Percentiles rank a stretch among this genome's conserved stretches.
phyloP scores from a whole-genome alignment of 2,329 filamentous ascomycete species.

The Colletotrichum tanaceti region DNA sequence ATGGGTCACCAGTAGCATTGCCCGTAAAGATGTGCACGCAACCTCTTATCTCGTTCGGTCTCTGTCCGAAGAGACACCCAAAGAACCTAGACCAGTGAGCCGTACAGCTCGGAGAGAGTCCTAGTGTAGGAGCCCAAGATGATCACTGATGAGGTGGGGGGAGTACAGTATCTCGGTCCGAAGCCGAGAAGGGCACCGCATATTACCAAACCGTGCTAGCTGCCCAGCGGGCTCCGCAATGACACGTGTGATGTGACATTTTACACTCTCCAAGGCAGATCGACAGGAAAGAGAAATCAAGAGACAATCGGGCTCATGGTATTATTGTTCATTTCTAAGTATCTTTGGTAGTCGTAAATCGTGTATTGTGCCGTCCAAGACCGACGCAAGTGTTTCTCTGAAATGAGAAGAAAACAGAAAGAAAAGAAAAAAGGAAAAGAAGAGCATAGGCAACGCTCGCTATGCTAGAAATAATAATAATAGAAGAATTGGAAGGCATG shows the following conservation, averaged over 20 bases:
- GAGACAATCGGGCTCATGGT: neutral
- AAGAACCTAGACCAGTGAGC: neutral
- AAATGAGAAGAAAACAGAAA: neutral
- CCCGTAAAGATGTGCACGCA: neutral
- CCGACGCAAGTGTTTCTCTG: constrained; percentile 17
- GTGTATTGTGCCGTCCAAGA: constrained; percentile 5
- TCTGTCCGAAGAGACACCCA: neutral
- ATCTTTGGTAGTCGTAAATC: constrained; percentile 25
- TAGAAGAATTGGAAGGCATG: neutral
- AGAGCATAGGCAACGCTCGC: constrained; percentile 1
- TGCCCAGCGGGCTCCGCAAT: neutral
- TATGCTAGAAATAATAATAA: constrained; percentile 4
- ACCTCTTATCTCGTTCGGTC: neutral
- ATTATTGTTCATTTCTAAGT: neutral
- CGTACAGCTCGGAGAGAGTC: too few species aligned
- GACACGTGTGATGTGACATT: neutral
- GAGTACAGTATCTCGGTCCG: too few species aligned
- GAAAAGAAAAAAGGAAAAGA: neutral
- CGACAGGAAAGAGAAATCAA: neutral
- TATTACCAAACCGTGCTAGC: neutral
- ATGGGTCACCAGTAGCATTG: neutral
- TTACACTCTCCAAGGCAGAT: too few species aligned
- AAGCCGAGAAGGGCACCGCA: neutral
- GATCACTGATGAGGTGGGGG: too few species aligned
- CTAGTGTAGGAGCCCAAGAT: too few species aligned